Evolutionary conservation across 805 yeast species (phyloP).

Genomic region (Cyberlindnera sargentensis): DNA sequence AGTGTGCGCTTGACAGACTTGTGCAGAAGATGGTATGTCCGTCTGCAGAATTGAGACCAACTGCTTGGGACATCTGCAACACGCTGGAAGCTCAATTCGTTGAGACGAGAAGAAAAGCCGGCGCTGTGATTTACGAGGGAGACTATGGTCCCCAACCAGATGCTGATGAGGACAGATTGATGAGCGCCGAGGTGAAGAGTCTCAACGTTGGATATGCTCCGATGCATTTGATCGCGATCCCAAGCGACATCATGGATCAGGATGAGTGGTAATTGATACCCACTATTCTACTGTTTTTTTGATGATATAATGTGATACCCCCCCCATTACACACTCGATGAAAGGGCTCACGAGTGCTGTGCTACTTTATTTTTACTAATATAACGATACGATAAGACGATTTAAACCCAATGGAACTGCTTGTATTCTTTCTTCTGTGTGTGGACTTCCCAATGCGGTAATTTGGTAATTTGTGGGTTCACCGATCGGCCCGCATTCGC

Average conservation of each 20-base stretch:
- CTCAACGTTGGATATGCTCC: conserved; percentile 15
- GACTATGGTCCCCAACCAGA: conserved; percentile 82
- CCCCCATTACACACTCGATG: neutral
- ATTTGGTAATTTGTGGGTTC: too few relatives aligned
- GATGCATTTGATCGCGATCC: conserved; percentile 12
- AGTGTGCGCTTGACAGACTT: conserved; percentile 64
- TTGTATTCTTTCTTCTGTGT: too few relatives aligned
- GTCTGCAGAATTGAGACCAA: conserved; percentile 72
- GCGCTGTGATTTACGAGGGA: conserved; percentile 93
- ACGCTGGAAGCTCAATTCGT: conserved; percentile 71
- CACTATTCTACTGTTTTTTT: neutral
- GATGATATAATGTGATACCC: neutral
- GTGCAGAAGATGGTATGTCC: conserved; percentile 91
- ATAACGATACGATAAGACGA: too few relatives aligned
- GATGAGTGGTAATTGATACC: conserved; percentile 14
- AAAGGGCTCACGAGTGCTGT: too few relatives aligned
- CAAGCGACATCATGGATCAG: conserved; percentile 18
- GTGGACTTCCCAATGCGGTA: too few relatives aligned
- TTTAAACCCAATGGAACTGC: too few relatives aligned
- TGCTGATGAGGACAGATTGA: conserved; percentile 22
- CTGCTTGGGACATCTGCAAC: conserved; percentile 62
- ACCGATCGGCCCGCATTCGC: too few relatives aligned
- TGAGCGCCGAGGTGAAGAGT: conserved; percentile 15
- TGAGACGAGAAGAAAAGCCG: conserved; percentile 76
- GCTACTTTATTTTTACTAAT: too few relatives aligned